phyloP scores from a whole-genome alignment of 495 filamentous ascomycete genomes.

The Rhizodiscina lignyota region DNA sequence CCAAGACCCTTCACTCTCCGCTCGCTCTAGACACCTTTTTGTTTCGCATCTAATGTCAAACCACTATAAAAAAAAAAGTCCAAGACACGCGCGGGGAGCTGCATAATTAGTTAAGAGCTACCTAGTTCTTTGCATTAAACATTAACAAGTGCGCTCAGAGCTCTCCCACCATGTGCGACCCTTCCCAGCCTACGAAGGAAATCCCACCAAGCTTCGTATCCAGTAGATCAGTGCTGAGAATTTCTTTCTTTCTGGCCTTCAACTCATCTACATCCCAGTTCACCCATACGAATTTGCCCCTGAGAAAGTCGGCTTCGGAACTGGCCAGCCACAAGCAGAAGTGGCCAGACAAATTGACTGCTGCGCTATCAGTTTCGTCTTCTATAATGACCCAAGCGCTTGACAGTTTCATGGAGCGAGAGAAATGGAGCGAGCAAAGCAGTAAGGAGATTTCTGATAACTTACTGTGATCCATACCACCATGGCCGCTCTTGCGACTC shows the following conservation, averaged over 20 bases:
- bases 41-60: too few relatives aligned
- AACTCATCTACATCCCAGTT: constrained; percentile 40
- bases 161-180: not conserved
- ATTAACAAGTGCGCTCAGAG: not conserved
- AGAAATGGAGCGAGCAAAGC: not conserved
- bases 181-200: constrained; percentile 1
- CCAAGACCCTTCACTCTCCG: too few relatives aligned
- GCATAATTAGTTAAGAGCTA: too few relatives aligned
- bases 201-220: not conserved
- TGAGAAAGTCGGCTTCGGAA: constrained; percentile 33
- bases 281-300: constrained; percentile 30
- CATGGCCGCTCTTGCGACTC: constrained; percentile 6
- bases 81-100: too few relatives aligned
- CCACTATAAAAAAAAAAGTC: too few relatives aligned
- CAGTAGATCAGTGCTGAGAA: constrained; percentile 4
- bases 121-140: constrained; percentile 1
- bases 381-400: constrained; percentile 9
- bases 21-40: too few relatives aligned
- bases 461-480: not conserved
- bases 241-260: constrained; percentile 14
- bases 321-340: constrained; percentile 34
- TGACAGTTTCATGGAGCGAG: not conserved
- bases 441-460: not conserved
- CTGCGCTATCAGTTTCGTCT: constrained; percentile 5
- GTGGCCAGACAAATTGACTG: constrained; percentile 26